Conservation (phyloP, 768 basidiomycete species). For the Termitomyces sp. region DNA sequence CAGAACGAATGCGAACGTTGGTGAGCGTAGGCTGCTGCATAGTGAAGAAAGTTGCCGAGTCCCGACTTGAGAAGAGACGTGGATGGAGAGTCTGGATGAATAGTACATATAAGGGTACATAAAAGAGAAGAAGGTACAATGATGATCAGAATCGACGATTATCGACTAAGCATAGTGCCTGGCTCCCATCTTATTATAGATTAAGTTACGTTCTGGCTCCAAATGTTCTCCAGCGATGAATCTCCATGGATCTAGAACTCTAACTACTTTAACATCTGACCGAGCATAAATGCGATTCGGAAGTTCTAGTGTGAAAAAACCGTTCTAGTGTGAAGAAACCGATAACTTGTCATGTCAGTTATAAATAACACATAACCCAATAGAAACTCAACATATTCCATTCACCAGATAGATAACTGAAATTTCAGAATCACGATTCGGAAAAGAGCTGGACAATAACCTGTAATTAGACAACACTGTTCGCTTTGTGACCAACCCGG, state of each 20-base stretch:
- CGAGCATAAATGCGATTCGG: neutral
- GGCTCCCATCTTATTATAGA: conserved; percentile 16
- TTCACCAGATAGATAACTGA: no score
- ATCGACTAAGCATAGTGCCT: conserved; percentile 7
- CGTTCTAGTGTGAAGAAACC: no score
- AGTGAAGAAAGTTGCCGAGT: neutral
- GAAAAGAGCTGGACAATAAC: no score
- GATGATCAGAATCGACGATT: conserved; percentile 12
- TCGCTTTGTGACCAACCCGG: no score
- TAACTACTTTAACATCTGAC: conserved; percentile 46
- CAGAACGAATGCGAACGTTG: conserved; percentile 72
- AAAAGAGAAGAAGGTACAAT: neutral
- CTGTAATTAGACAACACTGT: no score
- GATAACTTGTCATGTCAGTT: no score
- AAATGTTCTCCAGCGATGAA: neutral
- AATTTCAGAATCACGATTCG: no score
- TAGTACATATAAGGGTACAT: conserved; percentile 11
- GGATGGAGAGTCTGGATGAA: neutral
- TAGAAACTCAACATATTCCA: no score
- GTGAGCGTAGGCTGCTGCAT: conserved; percentile 71
- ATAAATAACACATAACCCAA: no score
- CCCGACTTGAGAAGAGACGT: neutral
- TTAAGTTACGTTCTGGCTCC: conserved; percentile 17
- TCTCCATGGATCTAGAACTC: conserved; percentile 18
- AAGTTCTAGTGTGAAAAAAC: neutral